Percentiles rank a stretch among this genome's conserved stretches.
phyloP scores from a whole-genome alignment of 1,284 basidiomycete genomes.

The Ganoderma multipileum region DNA sequence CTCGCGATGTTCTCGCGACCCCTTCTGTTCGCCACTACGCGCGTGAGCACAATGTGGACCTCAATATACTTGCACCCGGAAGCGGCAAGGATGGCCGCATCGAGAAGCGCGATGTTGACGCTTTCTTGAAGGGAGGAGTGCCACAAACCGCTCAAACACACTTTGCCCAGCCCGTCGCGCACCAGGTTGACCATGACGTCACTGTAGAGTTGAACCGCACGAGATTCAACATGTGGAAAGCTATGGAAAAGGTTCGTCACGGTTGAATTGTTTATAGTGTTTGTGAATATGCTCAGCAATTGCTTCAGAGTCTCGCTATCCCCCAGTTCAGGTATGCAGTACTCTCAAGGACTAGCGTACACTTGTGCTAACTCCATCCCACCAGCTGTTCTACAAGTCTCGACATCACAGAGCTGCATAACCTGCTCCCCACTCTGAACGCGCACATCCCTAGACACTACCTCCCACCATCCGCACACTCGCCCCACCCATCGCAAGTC shows the following conservation, averaged over 20 bases:
- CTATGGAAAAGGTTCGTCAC: slow-evolving; percentile 74
- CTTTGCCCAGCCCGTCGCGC: slow-evolving; percentile 13
- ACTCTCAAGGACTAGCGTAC: not conserved
- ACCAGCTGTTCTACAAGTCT: slow-evolving; percentile 79
- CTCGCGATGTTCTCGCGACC: slow-evolving; percentile 62
- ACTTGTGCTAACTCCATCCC: not conserved
- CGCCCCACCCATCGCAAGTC: slow-evolving; percentile 38
- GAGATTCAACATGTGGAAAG: slow-evolving; percentile 86
- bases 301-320: slow-evolving; percentile 73
- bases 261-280: not conserved
- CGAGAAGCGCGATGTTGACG: slow-evolving; percentile 78
- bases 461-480: slow-evolving; percentile 47
- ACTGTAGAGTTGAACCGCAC: slow-evolving; percentile 81
- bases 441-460: slow-evolving; percentile 73
- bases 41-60: slow-evolving; percentile 67
- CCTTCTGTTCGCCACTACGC: slow-evolving; percentile 85
- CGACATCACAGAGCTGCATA: slow-evolving; percentile 81
- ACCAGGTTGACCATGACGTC: slow-evolving; percentile 47
- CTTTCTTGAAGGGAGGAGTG: slow-evolving; percentile 49
- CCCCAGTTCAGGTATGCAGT: slow-evolving; percentile 46
- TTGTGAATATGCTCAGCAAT: not conserved
- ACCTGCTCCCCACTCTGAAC: slow-evolving; percentile 76
- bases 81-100: slow-evolving; percentile 81
- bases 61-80: slow-evolving; percentile 66
- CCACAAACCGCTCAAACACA: not conserved